phyloP scores from a whole-genome alignment of 1,139 yeast genomes.

The Taiozyma onychis region DNA sequence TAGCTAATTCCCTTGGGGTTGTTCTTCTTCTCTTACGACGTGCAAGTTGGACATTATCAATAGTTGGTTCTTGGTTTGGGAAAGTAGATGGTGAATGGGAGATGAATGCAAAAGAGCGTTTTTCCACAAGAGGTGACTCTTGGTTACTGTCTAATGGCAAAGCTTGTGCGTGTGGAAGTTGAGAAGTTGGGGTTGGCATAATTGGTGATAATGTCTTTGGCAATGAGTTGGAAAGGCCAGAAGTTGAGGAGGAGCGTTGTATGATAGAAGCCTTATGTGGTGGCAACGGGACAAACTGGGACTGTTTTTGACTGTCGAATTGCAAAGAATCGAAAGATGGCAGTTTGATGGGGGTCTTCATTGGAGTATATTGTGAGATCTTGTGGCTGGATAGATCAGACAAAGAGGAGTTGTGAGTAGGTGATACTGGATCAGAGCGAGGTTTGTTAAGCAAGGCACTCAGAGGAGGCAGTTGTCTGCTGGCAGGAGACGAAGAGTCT shows the following conservation, averaged over 20 bases:
- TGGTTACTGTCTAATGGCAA: slow-evolving; percentile 1
- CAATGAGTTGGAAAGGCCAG: slow-evolving; percentile 1
- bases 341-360: slow-evolving; percentile 20
- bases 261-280: slow-evolving; percentile 4
- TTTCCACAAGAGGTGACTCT: slow-evolving; percentile 20
- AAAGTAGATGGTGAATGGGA: slow-evolving; percentile 87
- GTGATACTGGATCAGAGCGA: slow-evolving; percentile 5
- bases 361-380: neutral
- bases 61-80: slow-evolving; percentile 76
- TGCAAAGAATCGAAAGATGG: slow-evolving; percentile 23
- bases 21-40: slow-evolving; percentile 95
- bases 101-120: slow-evolving; percentile 75
- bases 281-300: slow-evolving; percentile 1
- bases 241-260: slow-evolving; percentile 11
- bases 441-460: slow-evolving; percentile 7
- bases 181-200: slow-evolving; percentile 12
- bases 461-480: slow-evolving; percentile 13
- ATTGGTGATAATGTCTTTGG: slow-evolving; percentile 2
- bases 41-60: slow-evolving; percentile 85
- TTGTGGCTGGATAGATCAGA: slow-evolving; percentile 4
- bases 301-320: slow-evolving; percentile 5
- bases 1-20: slow-evolving; percentile 75
- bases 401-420: slow-evolving; percentile 1
- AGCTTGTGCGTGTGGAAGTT: slow-evolving; percentile 1
- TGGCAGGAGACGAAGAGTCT: neutral